These are phyloP conservation scores for Camelina laxa DNA, from an alignment of 345 rosid genomes.

Conservation along the genomic window DNA sequence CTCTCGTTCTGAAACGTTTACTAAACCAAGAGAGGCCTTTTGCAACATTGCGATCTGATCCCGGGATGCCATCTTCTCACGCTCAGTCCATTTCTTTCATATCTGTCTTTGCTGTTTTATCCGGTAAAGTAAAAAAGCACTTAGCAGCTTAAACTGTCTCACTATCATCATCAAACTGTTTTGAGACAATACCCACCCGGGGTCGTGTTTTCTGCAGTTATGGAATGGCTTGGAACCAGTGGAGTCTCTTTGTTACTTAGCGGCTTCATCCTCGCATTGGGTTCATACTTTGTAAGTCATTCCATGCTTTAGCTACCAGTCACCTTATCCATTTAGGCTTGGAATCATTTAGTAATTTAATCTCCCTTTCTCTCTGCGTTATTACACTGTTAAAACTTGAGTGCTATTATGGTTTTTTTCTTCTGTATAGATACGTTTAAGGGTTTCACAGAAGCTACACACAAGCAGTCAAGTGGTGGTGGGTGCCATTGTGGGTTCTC, in stretches of 20 bases:
- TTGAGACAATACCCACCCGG: not conserved
- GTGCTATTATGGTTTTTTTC: not conserved
- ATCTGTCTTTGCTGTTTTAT: constrained; percentile 50
- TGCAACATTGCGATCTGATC: constrained; percentile 63
- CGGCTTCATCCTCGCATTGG: constrained; percentile 49
- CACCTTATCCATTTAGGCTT: not conserved
- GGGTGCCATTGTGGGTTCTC: constrained; percentile 61
- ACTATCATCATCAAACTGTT: not conserved
- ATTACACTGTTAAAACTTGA: constrained; percentile 8
- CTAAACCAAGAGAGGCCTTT: constrained; percentile 77
- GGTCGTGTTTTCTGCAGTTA: constrained; percentile 43
- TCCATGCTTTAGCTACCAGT: not conserved
- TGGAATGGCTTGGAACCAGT: constrained; percentile 57
- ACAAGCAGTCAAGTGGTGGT: constrained; percentile 73
- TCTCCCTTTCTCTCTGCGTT: not conserved
- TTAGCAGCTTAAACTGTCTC: not conserved
- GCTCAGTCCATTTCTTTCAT: constrained; percentile 80
- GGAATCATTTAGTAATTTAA: not conserved
- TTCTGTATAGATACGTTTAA: constrained; percentile 64
- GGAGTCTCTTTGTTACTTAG: constrained; percentile 47
- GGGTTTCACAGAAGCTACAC: constrained; percentile 77
- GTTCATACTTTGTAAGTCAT: constrained; percentile 63
- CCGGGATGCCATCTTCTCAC: constrained; percentile 96
- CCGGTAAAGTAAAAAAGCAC: constrained; percentile 48
- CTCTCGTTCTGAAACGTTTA: constrained; percentile 57